These are phyloP conservation scores for Paraphoma chrysanthemicola DNA, from an alignment of 2,329 filamentous ascomycete species.

Conservation along the genomic window DNA sequence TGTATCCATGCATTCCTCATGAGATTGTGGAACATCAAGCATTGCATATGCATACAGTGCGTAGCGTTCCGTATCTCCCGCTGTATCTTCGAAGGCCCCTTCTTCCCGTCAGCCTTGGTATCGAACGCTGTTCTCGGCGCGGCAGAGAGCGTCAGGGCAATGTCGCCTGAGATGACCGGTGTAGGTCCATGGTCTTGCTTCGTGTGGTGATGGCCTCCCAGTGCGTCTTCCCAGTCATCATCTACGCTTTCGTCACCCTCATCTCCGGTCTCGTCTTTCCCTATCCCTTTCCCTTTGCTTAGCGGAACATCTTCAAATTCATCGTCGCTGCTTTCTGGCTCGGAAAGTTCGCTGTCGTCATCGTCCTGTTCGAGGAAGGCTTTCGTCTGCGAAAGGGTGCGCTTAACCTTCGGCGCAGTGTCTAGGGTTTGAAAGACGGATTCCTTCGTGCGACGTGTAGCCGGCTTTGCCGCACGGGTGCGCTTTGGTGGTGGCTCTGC, in stretches of 20 bases:
- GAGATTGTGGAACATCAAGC: constrained; percentile 88
- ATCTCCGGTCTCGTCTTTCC: constrained; percentile 22
- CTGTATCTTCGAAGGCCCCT: constrained; percentile 85
- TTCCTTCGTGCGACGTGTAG: constrained; percentile 39
- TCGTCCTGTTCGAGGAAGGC: constrained; percentile 48
- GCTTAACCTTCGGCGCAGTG: constrained; percentile 43
- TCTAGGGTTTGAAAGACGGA: constrained; percentile 56
- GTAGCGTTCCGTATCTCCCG: constrained; percentile 77
- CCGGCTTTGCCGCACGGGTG: constrained; percentile 19
- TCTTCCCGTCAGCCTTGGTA: constrained; percentile 67
- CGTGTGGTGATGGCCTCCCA: constrained; percentile 43
- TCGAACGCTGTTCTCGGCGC: constrained; percentile 32
- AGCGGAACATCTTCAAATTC: constrained; percentile 58
- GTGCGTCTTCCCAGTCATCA: constrained; percentile 50
- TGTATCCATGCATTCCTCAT: constrained; percentile 57
- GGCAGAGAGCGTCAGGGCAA: constrained; percentile 72
- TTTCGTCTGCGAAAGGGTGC: constrained; percentile 42
- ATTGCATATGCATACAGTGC: constrained; percentile 88
- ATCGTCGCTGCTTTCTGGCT: constrained; percentile 51
- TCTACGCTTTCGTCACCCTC: constrained; percentile 49
- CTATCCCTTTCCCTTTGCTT: constrained; percentile 45
- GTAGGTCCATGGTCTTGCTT: constrained; percentile 41
- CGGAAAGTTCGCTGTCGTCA: constrained; percentile 50
- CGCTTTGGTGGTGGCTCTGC: constrained; percentile 42
- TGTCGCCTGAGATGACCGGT: constrained; percentile 67